phyloP scores from a whole-genome alignment of 306 rosid genomes.

The Arachis hypogaea region DNA sequence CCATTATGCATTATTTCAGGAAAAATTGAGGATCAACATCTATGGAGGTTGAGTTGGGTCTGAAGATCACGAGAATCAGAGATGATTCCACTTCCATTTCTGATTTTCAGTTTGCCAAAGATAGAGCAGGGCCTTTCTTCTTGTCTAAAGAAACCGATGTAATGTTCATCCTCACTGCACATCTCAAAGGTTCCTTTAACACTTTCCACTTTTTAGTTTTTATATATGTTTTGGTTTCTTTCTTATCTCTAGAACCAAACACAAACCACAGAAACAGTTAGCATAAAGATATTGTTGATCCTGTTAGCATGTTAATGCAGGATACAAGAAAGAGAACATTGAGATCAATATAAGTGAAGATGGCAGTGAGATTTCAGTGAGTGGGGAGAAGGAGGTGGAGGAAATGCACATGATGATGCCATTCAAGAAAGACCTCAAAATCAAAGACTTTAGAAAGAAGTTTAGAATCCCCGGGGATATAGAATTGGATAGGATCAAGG shows the following conservation, averaged over 20 bases:
- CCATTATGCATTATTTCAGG: conserved; percentile 6
- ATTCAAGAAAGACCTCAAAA: conserved; percentile 56
- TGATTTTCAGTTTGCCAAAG: conserved; percentile 59
- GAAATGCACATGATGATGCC: conserved; percentile 65
- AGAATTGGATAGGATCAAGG: conserved; percentile 64
- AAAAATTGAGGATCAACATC: conserved; percentile 17
- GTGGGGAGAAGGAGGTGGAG: conserved; percentile 63
- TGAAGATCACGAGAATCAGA: conserved; percentile 62
- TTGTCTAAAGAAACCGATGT: conserved; percentile 56
- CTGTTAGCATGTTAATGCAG: conserved; percentile 42
- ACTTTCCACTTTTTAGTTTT: not conserved
- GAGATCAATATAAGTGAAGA: conserved; percentile 62
- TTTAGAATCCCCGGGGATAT: conserved; percentile 61
- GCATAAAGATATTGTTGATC: not conserved
- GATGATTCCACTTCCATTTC: conserved; percentile 54
- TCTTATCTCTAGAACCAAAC: too few species aligned
- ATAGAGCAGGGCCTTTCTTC: conserved; percentile 57
- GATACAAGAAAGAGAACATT: conserved; percentile 60
- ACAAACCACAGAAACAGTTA: too few species aligned
- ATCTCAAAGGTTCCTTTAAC: conserved; percentile 56
- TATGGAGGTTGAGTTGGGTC: conserved; percentile 76
- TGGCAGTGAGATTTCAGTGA: conserved; percentile 55
- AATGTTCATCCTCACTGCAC: conserved; percentile 62
- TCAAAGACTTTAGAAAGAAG: conserved; percentile 55
- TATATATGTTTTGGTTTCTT: too few species aligned